Evolutionary conservation across 768 basidiomycete species (phyloP).

Genomic region (Xerocomellus intermedius): DNA sequence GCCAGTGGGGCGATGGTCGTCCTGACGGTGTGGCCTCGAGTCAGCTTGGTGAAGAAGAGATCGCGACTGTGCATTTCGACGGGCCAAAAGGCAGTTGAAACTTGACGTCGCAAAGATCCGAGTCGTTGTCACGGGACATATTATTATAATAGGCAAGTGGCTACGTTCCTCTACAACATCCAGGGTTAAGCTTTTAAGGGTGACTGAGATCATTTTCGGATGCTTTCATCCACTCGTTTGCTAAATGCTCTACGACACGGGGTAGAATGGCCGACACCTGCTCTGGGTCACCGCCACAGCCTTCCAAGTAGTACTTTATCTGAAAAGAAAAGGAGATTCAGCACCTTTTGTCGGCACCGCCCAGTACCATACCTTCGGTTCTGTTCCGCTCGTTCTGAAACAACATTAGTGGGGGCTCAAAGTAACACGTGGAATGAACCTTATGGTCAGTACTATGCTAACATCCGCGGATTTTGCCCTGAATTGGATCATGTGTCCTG

Average conservation of each 20-base stretch:
- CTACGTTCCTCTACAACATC: neutral
- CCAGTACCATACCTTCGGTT: slow-evolving; percentile 64
- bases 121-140: neutral
- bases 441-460: slow-evolving; percentile 64
- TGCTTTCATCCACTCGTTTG: slow-evolving; percentile 67
- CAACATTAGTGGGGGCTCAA: neutral
- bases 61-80: neutral
- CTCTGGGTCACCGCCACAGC: slow-evolving; percentile 53
- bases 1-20: neutral
- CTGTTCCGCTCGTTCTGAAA: slow-evolving; percentile 81
- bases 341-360: neutral
- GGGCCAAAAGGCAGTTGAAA: neutral
- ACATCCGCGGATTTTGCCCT: slow-evolving; percentile 45
- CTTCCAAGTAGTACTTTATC: slow-evolving; percentile 93
- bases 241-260: slow-evolving; percentile 58
- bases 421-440: slow-evolving; percentile 42
- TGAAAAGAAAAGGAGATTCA: slow-evolving; percentile 15
- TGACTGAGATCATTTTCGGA: slow-evolving; percentile 46
- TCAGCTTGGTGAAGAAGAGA: neutral
- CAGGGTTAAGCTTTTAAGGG: slow-evolving; percentile 20
- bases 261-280: slow-evolving; percentile 50
- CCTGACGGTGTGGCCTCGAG: neutral
- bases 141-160: neutral
- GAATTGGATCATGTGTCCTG: slow-evolving; percentile 86
- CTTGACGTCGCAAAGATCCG: neutral